These are phyloP conservation scores for Pestalotiopsis sp. DNA, from an alignment of 2,329 filamentous ascomycete genomes.

Conservation along the genomic window DNA sequence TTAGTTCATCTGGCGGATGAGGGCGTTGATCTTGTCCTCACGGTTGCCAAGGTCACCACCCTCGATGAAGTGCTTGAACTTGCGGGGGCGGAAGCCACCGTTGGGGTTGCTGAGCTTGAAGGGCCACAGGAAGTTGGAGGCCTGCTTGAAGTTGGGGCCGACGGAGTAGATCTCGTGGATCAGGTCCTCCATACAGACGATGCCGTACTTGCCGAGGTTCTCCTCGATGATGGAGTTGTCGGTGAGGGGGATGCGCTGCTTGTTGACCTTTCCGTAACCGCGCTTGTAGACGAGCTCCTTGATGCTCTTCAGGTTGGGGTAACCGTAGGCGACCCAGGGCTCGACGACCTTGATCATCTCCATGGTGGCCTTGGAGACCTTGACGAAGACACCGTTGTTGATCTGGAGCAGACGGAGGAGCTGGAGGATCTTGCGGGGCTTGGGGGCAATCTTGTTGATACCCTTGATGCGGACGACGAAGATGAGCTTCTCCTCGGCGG, in stretches of 20 bases:
- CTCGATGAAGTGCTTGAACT: conserved; percentile 99
- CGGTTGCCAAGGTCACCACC: conserved; percentile 98
- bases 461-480: conserved; percentile 99
- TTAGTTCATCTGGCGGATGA: conserved; percentile 99
- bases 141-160: conserved; percentile 99
- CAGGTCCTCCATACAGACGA: conserved; percentile 98
- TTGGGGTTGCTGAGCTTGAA: conserved; percentile 99
- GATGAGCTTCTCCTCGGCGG: conserved; percentile 93
- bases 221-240: conserved; percentile 98
- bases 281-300: conserved; percentile 99
- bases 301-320: conserved; percentile 98
- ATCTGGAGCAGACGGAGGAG: conserved; percentile 99
- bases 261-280: conserved; percentile 98
- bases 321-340: conserved; percentile 98
- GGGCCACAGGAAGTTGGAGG: conserved; percentile 98
- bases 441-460: conserved; percentile 99
- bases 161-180: conserved; percentile 99
- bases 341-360: conserved; percentile 99
- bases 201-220: conserved; percentile 95
- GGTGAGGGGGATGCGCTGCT: conserved; percentile 94
- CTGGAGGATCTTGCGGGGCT: conserved; percentile 99
- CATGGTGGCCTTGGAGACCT: conserved; percentile 93
- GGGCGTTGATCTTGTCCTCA: conserved; percentile 95
- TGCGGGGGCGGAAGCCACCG: conserved; percentile 92
- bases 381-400: conserved; percentile 99